These are phyloP conservation scores for Chloranthus sessilifolius DNA, from an alignment of 164 flowering plant genomes.

Conservation along the genomic window DNA sequence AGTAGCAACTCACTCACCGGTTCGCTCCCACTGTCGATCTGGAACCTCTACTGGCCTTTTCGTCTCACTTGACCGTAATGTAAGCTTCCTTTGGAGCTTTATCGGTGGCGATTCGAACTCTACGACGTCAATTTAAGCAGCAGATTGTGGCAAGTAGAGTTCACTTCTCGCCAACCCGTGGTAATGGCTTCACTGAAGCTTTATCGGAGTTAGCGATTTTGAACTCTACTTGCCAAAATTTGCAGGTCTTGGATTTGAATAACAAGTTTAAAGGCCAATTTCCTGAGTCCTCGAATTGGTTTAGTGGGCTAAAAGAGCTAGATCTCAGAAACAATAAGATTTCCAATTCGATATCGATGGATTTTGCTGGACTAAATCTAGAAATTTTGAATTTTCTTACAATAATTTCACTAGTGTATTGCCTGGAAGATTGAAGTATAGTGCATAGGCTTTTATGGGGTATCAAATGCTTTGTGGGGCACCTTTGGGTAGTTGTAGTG, in stretches of 20 bases:
- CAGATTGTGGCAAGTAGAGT: too few species aligned
- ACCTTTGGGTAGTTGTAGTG: conserved; percentile 55
- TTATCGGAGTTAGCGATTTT: conserved; percentile 75
- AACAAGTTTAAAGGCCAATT: conserved; percentile 65
- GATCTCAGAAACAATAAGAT: conserved; percentile 66
- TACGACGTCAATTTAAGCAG: too few species aligned
- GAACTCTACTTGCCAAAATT: conserved; percentile 50
- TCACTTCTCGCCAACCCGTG: too few species aligned
- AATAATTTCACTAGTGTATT: conserved; percentile 80
- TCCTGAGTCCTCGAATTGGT: conserved; percentile 62
- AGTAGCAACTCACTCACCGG: conserved; percentile 55
- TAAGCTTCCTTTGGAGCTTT: too few species aligned
- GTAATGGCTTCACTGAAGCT: conserved; percentile 60
- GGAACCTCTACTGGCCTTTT: conserved; percentile 88
- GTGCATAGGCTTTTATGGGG: conserved; percentile 64
- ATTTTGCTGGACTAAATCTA: conserved; percentile 39
- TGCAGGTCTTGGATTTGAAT: conserved; percentile 62
- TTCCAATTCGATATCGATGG: conserved; percentile 55
- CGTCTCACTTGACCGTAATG: conserved; percentile 49
- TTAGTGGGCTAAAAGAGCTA: conserved; percentile 56
- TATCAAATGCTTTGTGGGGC: conserved; percentile 64
- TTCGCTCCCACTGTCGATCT: conserved; percentile 66
- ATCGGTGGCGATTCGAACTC: too few species aligned
- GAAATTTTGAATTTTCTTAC: conserved; percentile 70
- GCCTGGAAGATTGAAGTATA: conserved; percentile 56